Base-by-base conservation (phyloP, 257 asterid species). In the Ehretia macrophylla region DNA sequence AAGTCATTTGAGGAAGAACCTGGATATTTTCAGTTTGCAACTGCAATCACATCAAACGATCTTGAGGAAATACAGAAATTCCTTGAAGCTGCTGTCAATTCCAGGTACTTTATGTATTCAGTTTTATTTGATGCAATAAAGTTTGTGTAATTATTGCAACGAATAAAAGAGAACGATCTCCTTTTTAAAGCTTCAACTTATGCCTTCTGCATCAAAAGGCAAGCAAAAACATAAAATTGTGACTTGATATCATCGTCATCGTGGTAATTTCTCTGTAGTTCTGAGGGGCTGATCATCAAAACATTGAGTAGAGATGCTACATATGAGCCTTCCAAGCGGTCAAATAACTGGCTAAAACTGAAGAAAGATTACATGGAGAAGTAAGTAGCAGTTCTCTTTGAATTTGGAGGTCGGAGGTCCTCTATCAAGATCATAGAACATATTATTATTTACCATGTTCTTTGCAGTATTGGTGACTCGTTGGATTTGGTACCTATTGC, bases 401-500 rank as follows among this genome's bases (percentile, higher is more conserved):
- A 52, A 20, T 60, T 71, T 21, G 17, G 37, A 51, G n/a, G n/a
- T n/a, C n/a, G n/a, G n/a, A n/a, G n/a, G 22, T 11, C 38, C 20
- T 56, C 58, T 1, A 54, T 44, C 66, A 48, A 59, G 63, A 71
- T 58, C 38, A 46, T 54, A 32, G 38, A 54, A 44, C 39, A 45
- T 56, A 23, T 74, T 45, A 45, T 14, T 14, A 62, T 63, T 14
- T 27, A 61, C 51, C 32, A 44, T 58, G n/a, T 65, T 53, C 56
- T 66, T 61, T 77, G 66, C 92, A 93, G 97, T 65, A 73, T 83
- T 67, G 97, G 95, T 3, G 99, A 93, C 79, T 93, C 97, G 0
- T 68, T 93, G 68, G 99, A 93, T 79, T 78, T 93, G 92, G 97
- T 87, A 45, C 99, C 96, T n/a, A 87, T 89, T 72, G 99, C 88